Percentiles rank a stretch among this genome's conserved stretches.
phyloP scores from a whole-genome alignment of 2,329 filamentous ascomycete species.

The Cytospora mali region DNA sequence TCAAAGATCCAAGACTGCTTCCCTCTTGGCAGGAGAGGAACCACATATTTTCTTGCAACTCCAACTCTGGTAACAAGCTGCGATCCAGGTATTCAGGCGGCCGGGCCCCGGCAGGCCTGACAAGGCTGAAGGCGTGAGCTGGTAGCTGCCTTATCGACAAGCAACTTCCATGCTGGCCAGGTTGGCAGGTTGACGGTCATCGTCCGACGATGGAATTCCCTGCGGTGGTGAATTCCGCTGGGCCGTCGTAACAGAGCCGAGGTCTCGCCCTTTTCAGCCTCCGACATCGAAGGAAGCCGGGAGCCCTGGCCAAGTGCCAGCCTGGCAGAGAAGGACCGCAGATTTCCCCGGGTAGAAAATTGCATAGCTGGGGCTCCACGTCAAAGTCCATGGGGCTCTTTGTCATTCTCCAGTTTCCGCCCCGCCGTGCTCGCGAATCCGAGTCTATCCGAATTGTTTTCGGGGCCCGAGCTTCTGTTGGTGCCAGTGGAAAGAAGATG shows the following conservation, averaged over 20 bases:
- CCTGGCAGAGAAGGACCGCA: conserved; percentile 19
- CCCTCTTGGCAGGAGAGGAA: background rate
- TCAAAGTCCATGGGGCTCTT: conserved; percentile 22
- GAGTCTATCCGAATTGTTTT: conserved; percentile 23
- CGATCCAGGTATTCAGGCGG: too few species aligned
- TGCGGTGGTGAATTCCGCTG: conserved; percentile 12
- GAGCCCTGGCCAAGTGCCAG: conserved; percentile 5
- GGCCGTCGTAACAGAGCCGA: conserved; percentile 8
- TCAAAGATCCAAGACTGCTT: background rate
- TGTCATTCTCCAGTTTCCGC: conserved; percentile 25
- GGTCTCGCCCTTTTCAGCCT: conserved; percentile 15
- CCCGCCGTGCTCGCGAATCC: conserved; percentile 26
- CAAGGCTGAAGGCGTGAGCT: conserved; percentile 14
- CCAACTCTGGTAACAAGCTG: background rate
- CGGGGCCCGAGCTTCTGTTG: conserved; percentile 17
- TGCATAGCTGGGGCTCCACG: conserved; percentile 26
- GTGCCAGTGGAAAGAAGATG: background rate
- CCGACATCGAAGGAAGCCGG: background rate
- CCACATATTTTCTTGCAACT: background rate
- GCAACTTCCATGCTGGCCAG: conserved; percentile 20
- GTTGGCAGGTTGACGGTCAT: conserved; percentile 14
- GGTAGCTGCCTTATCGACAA: conserved; percentile 13
- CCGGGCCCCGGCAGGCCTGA: background rate
- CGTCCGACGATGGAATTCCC: conserved; percentile 21
- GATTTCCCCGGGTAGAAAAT: conserved; percentile 25